A percentile compares a stretch with the other conserved stretches of the same genome.
These are phyloP conservation scores for Plectranthus barbatus DNA, from an alignment of 257 asterid species.

Conservation along the genomic window DNA sequence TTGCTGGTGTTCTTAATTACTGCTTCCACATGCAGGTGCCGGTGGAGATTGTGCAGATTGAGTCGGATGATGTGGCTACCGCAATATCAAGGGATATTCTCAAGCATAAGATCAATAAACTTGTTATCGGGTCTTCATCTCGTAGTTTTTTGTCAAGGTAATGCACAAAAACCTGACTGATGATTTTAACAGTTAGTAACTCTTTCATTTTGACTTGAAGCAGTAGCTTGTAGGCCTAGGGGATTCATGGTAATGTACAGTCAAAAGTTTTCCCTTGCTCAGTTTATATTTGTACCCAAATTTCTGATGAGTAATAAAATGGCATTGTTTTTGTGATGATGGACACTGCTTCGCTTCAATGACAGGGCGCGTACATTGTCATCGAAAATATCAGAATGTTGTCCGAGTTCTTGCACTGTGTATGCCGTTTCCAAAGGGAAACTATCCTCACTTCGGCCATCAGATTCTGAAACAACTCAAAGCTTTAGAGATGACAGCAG, in stretches of 20 bases:
- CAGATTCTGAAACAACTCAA: slow-evolving; percentile 46
- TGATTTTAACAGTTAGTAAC: background rate
- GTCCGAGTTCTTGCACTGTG: slow-evolving; percentile 61
- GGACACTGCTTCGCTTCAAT: background rate
- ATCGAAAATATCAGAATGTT: slow-evolving; percentile 44
- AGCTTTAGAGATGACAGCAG: slow-evolving; percentile 43
- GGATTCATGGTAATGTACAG: background rate
- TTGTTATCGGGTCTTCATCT: slow-evolving; percentile 72
- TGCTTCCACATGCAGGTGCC: slow-evolving; percentile 44
- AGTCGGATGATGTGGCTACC: slow-evolving; percentile 58
- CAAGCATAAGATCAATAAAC: slow-evolving; percentile 37
- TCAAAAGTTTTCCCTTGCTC: background rate
- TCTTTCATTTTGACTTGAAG: background rate
- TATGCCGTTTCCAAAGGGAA: slow-evolving; percentile 80
- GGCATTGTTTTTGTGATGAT: background rate
- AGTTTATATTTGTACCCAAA: no score
- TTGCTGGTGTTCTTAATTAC: background rate
- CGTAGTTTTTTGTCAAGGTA: slow-evolving; percentile 71
- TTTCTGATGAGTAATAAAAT: background rate
- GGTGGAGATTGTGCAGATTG: slow-evolving; percentile 62
- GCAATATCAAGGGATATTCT: slow-evolving; percentile 42
- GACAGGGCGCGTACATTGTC: slow-evolving; percentile 54
- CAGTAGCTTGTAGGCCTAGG: background rate
- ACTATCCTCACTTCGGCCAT: slow-evolving; percentile 54
- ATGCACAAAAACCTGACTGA: background rate